Evolutionary conservation across 148 eudicot species (phyloP).

Genomic region (Dianthus caryophyllus): DNA sequence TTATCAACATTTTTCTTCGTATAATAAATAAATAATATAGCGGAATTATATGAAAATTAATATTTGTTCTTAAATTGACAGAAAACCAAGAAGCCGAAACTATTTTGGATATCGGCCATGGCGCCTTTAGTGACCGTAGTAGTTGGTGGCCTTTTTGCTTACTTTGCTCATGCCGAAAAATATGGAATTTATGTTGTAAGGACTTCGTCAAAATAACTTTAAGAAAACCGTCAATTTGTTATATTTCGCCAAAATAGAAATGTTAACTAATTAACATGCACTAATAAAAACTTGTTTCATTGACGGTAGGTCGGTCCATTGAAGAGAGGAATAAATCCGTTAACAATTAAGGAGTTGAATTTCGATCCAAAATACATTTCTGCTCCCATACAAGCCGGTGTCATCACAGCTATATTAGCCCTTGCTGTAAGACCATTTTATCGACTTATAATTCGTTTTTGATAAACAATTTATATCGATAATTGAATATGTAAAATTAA

Average conservation of each 20-base stretch:
- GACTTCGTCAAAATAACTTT: no score
- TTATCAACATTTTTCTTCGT: neutral
- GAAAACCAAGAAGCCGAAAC: constrained; percentile 61
- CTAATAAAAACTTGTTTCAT: no score
- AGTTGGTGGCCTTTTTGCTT: constrained; percentile 61
- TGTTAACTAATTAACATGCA: no score
- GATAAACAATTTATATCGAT: no score
- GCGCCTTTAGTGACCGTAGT: constrained; percentile 64
- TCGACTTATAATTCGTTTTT: neutral
- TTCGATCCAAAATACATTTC: constrained; percentile 55
- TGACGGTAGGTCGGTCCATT: constrained; percentile 64
- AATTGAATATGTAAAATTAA: no score
- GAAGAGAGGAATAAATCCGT: constrained; percentile 70
- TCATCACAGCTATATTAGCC: constrained; percentile 62
- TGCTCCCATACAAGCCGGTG: constrained; percentile 62
- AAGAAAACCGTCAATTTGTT: no score
- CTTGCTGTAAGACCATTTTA: constrained; percentile 57
- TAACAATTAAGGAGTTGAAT: constrained; percentile 41
- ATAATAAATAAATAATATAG: no score
- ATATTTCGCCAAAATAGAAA: no score
- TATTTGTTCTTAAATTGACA: constrained; percentile 25
- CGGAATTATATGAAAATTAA: no score
- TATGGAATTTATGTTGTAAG: constrained; percentile 71
- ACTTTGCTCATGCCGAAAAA: constrained; percentile 62
- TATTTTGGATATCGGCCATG: constrained; percentile 80